Base-by-base conservation (phyloP, 2,329 filamentous ascomycete genomes). In the Trichoderma polysporum region DNA sequence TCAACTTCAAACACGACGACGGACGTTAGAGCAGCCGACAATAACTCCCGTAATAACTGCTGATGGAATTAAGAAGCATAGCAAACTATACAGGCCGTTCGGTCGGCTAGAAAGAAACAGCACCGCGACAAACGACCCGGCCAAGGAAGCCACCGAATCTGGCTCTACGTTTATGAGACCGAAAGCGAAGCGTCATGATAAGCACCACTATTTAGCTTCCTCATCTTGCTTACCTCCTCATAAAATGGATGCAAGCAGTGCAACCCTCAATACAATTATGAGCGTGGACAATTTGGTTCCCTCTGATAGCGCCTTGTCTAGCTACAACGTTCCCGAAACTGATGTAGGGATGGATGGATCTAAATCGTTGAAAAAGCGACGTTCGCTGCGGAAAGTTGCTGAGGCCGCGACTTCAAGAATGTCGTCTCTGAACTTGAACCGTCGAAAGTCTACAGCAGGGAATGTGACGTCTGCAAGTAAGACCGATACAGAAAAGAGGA, bases 181-280 rank as follows among this genome's bases (percentile, higher is more conserved):
- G 17, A 59, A 22, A 49, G 12, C 29, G 2, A 59, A 61, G 19
- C 56, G 53, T 22, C 25, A 52, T 27, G 56, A 61, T 10, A 53
- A 61, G 27, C 45, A 73, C 13, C 74, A 74, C 22, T 69, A 71
- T n/a, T 76, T 77, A 22, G 76, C 79, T 0, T 71, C 76, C 57
- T 73, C 76, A 15, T 74, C 77, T 1, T 81, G 78, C 69, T 77
- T 76, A 47, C 69, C 80, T 12, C 72, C 75, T 6, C 70, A 82
- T 53, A 79, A 77, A 52, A 74, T 76, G 0, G 79, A 81, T 35
- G 71, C 77, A n/a, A 84, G 80, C 71, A 79, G 80, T 69, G 83
- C 84, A 29, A 83, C 81, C 0, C 72, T 85, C 29, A 81, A 81
- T 60, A 85, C 83, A 1, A 84, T 85, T 19, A 71, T 85, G 60